Percentiles rank a stretch among this genome's conserved stretches.
These are phyloP conservation scores for Mallotus japonicus DNA, from an alignment of 441 rosid species.

Conservation along the genomic window DNA sequence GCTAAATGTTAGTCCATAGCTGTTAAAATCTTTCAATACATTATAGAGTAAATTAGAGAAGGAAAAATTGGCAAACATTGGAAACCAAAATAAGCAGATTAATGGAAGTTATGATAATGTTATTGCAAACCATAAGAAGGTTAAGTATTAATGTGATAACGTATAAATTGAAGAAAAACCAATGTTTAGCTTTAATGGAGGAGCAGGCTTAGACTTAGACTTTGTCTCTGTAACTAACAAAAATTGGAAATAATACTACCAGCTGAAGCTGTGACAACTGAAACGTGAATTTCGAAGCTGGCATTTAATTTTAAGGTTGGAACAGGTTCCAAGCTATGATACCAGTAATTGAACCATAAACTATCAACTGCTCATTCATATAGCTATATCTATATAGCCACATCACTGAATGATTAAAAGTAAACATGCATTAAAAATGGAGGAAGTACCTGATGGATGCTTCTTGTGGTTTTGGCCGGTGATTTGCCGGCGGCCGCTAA, in stretches of 20 bases:
- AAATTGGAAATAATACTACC: neutral
- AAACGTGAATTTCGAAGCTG: neutral
- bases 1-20: conserved; percentile 31
- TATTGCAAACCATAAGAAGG: neutral
- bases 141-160: neutral
- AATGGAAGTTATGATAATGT: neutral
- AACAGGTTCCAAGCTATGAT: no score
- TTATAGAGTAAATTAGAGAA: neutral
- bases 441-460: conserved; percentile 52
- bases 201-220: neutral
- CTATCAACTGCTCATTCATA: neutral
- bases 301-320: no score
- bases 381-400: neutral
- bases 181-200: neutral
- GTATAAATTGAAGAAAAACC: no score
- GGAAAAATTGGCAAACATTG: neutral
- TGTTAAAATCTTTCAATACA: neutral
- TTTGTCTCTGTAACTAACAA: neutral
- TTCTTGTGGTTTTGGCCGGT: conserved; percentile 41
- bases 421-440: neutral
- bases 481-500: conserved; percentile 42
- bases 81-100: no score
- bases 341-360: neutral
- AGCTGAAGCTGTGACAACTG: neutral
- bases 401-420: neutral